Evolutionary conservation across 768 basidiomycete genomes (phyloP).

Genomic region (Clavulina sp.): DNA sequence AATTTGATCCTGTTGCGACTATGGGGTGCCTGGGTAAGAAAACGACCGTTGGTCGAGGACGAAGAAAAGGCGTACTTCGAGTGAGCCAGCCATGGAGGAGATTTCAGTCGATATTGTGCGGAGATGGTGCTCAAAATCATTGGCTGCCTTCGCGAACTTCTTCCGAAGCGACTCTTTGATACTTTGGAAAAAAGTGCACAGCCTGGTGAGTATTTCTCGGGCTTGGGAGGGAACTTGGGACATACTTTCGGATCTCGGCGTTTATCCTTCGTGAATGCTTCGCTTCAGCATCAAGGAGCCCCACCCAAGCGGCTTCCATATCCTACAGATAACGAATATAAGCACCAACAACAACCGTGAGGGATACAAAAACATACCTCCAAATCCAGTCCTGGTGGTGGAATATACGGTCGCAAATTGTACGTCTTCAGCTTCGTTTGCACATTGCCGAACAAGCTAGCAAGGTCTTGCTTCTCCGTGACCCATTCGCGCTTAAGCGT

Average conservation of each 20-base stretch:
- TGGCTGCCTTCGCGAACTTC: constrained; percentile 59
- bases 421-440: constrained; percentile 91
- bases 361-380: constrained; percentile 23
- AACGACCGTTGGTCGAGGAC: neutral
- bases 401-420: constrained; percentile 66
- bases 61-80: constrained; percentile 36
- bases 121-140: constrained; percentile 53
- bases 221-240: constrained; percentile 4
- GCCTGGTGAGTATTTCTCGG: neutral
- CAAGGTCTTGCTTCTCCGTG: constrained; percentile 73
- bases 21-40: neutral
- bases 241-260: constrained; percentile 74
- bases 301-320: constrained; percentile 62
- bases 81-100: constrained; percentile 52
- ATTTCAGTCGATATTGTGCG: constrained; percentile 52
- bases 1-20: neutral
- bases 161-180: constrained; percentile 69
- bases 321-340: constrained; percentile 26
- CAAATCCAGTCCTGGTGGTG: constrained; percentile 49
- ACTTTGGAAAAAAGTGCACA: constrained; percentile 22
- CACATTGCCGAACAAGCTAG: constrained; percentile 78
- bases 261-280: constrained; percentile 67
- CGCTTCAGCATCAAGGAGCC: constrained; percentile 55
- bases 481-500: constrained; percentile 78
- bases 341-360: neutral